Conservation (phyloP, 257 asterid species). For the Misopates orontium region DNA sequence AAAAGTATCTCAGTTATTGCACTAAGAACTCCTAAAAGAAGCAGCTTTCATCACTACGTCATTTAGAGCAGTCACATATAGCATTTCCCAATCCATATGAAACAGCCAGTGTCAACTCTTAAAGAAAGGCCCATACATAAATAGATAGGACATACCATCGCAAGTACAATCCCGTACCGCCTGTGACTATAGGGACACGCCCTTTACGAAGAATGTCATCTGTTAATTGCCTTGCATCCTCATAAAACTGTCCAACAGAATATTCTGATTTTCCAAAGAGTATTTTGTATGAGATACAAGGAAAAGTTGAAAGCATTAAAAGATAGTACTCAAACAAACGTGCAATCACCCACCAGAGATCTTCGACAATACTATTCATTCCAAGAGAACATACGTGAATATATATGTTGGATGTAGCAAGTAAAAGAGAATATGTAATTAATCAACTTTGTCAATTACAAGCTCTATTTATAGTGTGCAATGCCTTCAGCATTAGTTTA, state of each 20-base stretch:
- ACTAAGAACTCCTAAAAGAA: background rate
- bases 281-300: conserved; percentile 7
- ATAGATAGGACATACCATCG: conserved; percentile 64
- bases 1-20: conserved; percentile 22
- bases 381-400: too few species aligned
- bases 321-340: background rate
- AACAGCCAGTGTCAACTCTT: background rate
- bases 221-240: conserved; percentile 81
- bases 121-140: conserved; percentile 10
- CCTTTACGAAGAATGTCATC: conserved; percentile 67
- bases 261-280: conserved; percentile 54
- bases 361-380: background rate
- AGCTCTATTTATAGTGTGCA: too few species aligned
- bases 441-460: too few species aligned
- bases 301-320: conserved; percentile 7
- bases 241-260: conserved; percentile 84
- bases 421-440: too few species aligned
- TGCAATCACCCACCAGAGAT: background rate
- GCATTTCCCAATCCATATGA: background rate
- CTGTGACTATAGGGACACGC: conserved; percentile 81
- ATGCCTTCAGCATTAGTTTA: too few species aligned
- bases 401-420: too few species aligned
- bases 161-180: conserved; percentile 94
- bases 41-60: conserved; percentile 7
- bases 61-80: background rate